These are phyloP conservation scores for Apiospora phragmitis DNA, from an alignment of 2,329 filamentous ascomycete species.

Conservation along the genomic window DNA sequence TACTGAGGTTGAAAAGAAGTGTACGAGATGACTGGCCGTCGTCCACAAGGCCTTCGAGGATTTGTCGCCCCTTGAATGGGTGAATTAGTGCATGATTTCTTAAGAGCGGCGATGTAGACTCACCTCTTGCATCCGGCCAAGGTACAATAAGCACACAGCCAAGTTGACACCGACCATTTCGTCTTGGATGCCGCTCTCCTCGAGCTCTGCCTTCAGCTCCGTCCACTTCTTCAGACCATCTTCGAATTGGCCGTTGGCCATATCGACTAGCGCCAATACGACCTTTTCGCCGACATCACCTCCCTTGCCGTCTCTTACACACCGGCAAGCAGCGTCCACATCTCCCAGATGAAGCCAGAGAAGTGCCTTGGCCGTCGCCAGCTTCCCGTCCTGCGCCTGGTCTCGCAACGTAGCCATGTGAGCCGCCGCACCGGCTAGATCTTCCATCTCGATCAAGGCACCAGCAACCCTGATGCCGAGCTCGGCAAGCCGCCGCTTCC, in stretches of 20 bases:
- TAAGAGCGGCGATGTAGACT: conserved; percentile 20
- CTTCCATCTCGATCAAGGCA: conserved; percentile 82
- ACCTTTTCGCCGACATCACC: conserved; percentile 46
- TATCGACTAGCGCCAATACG: conserved; percentile 69
- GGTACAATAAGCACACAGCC: conserved; percentile 82
- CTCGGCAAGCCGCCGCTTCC: conserved; percentile 72
- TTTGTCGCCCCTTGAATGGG: conserved; percentile 54
- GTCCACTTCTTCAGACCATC: conserved; percentile 65
- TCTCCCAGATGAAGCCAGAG: conserved; percentile 81
- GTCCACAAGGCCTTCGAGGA: conserved; percentile 68
- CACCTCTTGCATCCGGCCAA: conserved; percentile 73
- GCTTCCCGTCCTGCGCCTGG: conserved; percentile 37
- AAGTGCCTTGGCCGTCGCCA: conserved; percentile 58
- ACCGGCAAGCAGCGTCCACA: conserved; percentile 62
- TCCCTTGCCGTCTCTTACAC: conserved; percentile 43
- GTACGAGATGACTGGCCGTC: conserved; percentile 70
- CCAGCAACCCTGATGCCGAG: conserved; percentile 68
- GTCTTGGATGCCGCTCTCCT: conserved; percentile 42
- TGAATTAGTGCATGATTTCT: conserved; percentile 22
- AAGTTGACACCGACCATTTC: conserved; percentile 80
- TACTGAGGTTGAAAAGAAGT: conserved; percentile 84
- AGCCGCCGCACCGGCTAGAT: conserved; percentile 74
- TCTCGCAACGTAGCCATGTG: conserved; percentile 65
- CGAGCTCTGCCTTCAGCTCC: conserved; percentile 46
- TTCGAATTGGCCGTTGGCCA: conserved; percentile 75